These are phyloP conservation scores for Exophiala sideris DNA, from an alignment of 2,329 filamentous ascomycete genomes.

Conservation along the genomic window DNA sequence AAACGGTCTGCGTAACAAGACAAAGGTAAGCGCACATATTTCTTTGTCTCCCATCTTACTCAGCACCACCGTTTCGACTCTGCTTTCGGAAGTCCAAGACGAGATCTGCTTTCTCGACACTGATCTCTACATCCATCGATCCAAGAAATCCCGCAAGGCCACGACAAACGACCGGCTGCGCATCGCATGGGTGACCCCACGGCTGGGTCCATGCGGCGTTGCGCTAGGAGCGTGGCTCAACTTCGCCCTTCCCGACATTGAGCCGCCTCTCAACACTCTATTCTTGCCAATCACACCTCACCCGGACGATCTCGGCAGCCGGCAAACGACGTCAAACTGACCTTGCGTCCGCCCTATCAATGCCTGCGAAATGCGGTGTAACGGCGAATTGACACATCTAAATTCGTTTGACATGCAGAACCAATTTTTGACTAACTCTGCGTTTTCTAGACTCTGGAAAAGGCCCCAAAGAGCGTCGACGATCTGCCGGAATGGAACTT, in stretches of 20 bases:
- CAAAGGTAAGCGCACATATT: conserved; percentile 67
- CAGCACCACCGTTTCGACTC: not conserved
- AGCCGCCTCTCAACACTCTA: conserved; percentile 5
- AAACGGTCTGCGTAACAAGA: conserved; percentile 88
- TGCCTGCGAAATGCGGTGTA: conserved; percentile 7
- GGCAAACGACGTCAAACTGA: conserved; percentile 11
- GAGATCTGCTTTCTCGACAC: not conserved
- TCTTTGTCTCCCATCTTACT: conserved; percentile 3
- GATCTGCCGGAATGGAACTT: conserved; percentile 79
- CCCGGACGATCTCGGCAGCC: conserved; percentile 17
- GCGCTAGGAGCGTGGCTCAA: conserved; percentile 15
- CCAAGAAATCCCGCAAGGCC: not conserved
- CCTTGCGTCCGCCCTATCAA: conserved; percentile 3
- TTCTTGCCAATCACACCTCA: conserved; percentile 10
- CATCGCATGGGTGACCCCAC: conserved; percentile 10
- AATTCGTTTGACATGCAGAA: conserved; percentile 18
- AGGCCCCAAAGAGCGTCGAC: conserved; percentile 55
- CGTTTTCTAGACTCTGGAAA: conserved; percentile 57
- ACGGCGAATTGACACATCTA: conserved; percentile 22
- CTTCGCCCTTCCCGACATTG: conserved; percentile 4
- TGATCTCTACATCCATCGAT: not conserved
- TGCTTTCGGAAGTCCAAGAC: not conserved
- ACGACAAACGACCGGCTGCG: conserved; percentile 1
- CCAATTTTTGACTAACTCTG: conserved; percentile 15
- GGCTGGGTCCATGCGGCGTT: conserved; percentile 9